These are phyloP conservation scores for Verbascum thapsus DNA, from an alignment of 257 asterid species.

Conservation along the genomic window DNA sequence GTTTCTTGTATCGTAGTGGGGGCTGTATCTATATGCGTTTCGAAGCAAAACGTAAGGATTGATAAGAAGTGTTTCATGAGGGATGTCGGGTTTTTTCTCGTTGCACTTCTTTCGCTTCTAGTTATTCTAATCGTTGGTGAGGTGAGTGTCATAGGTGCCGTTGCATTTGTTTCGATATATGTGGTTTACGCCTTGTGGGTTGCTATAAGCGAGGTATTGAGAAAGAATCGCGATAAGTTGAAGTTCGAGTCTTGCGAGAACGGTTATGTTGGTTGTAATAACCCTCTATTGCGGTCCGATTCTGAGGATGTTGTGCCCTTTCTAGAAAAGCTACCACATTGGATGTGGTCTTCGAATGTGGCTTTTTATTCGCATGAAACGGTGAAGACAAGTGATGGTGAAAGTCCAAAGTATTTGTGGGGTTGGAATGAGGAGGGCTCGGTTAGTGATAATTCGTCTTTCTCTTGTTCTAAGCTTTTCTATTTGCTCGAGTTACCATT, in stretches of 20 bases:
- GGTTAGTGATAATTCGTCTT: conserved; percentile 15
- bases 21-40: conserved; percentile 52
- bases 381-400: conserved; percentile 25
- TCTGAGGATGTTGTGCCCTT: conserved; percentile 38
- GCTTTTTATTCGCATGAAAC: conserved; percentile 57
- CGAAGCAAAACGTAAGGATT: conserved; percentile 51
- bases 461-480: conserved; percentile 53
- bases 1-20: conserved; percentile 81
- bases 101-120: conserved; percentile 46
- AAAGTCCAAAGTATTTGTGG: conserved; percentile 40
- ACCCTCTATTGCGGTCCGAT: conserved; percentile 32
- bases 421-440: conserved; percentile 68
- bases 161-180: conserved; percentile 57
- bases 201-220: conserved; percentile 56
- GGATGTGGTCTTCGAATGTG: conserved; percentile 65
- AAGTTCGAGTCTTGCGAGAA: conserved; percentile 27
- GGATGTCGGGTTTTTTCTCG: conserved; percentile 64
- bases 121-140: conserved; percentile 55
- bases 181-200: conserved; percentile 55
- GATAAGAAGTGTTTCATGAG: conserved; percentile 74
- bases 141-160: conserved; percentile 60
- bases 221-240: conserved; percentile 34
- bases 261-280: no score
- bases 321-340: conserved; percentile 54
- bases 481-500: conserved; percentile 57